phyloP scores from a whole-genome alignment of 2,329 filamentous ascomycete species.

The Scedosporium boydii region DNA sequence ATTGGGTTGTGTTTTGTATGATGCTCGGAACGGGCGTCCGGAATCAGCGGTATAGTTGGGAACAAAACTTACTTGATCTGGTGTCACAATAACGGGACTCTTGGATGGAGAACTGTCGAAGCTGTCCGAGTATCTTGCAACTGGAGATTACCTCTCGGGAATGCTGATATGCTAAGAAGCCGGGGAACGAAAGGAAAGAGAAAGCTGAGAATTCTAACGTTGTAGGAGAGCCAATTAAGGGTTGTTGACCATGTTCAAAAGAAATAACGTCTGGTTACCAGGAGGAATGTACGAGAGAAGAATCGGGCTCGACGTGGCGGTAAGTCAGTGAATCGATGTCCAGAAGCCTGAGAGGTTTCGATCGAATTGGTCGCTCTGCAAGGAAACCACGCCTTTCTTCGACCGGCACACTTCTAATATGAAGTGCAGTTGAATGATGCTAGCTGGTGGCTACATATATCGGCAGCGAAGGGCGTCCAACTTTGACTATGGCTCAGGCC shows the following conservation, averaged over 20 bases:
- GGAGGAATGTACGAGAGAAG: neutral
- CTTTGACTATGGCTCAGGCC: neutral
- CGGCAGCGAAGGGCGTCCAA: neutral
- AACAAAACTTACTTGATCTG: slow-evolving; percentile 2
- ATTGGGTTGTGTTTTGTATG: neutral
- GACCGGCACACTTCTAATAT: neutral
- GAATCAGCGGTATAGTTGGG: neutral
- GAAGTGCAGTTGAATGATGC: neutral
- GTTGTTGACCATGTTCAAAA: neutral
- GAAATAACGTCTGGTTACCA: neutral
- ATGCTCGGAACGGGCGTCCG: neutral
- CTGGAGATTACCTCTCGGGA: neutral
- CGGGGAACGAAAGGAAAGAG: neutral
- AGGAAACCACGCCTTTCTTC: neutral
- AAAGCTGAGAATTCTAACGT: neutral
- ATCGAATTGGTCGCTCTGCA: neutral
- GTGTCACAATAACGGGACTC: neutral
- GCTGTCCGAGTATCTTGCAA: neutral
- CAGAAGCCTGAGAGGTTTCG: neutral
- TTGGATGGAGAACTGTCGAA: neutral
- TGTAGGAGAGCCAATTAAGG: neutral
- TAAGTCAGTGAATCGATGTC: neutral
- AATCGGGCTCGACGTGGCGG: neutral
- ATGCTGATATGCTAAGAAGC: neutral
- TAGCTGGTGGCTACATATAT: slow-evolving; percentile 1